Evolutionary conservation across 805 yeast genomes (phyloP).

Genomic region (Teunomyces cretensis): DNA sequence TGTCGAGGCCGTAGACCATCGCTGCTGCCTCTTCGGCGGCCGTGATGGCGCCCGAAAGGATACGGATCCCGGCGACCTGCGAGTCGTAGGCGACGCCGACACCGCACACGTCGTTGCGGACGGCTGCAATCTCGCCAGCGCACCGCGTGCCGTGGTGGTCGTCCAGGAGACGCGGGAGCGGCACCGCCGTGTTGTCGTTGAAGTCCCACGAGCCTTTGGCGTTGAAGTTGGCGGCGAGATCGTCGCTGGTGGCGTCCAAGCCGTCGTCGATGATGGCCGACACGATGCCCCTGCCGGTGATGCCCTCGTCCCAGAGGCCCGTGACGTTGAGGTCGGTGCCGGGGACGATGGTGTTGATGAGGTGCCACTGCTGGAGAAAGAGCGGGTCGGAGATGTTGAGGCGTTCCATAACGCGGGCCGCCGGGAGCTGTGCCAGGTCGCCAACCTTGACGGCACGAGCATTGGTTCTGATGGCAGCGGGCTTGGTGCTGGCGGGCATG

Average conservation of each 20-base stretch:
- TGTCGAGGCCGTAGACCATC: constrained; percentile 72
- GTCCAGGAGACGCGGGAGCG: constrained; percentile 75
- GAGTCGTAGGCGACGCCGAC: constrained; percentile 92
- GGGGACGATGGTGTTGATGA: constrained; percentile 68
- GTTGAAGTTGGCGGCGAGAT: constrained; percentile 67
- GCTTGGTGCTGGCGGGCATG: constrained; percentile 4
- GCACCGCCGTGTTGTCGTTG: constrained; percentile 71
- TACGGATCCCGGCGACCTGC: constrained; percentile 85
- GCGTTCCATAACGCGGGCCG: constrained; percentile 47
- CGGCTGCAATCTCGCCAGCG: constrained; percentile 96
- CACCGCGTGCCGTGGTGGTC: constrained; percentile 97
- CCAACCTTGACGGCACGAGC: constrained; percentile 17
- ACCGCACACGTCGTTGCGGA: constrained; percentile 87
- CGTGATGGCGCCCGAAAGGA: constrained; percentile 76
- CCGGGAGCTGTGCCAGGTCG: constrained; percentile 53
- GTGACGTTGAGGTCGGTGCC: constrained; percentile 87
- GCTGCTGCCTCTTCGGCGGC: constrained; percentile 91
- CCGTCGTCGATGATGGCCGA: constrained; percentile 96
- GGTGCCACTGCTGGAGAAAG: constrained; percentile 88
- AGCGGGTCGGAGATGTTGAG: constrained; percentile 77
- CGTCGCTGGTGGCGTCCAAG: constrained; percentile 75
- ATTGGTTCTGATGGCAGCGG: too few species aligned
- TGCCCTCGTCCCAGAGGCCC: constrained; percentile 78
- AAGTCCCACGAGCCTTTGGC: constrained; percentile 90
- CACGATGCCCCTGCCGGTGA: constrained; percentile 79